A percentile compares a stretch with the other conserved stretches of the same genome.
Conservation (phyloP, 495 filamentous ascomycete species). For the Neurospora cerealis region DNA sequence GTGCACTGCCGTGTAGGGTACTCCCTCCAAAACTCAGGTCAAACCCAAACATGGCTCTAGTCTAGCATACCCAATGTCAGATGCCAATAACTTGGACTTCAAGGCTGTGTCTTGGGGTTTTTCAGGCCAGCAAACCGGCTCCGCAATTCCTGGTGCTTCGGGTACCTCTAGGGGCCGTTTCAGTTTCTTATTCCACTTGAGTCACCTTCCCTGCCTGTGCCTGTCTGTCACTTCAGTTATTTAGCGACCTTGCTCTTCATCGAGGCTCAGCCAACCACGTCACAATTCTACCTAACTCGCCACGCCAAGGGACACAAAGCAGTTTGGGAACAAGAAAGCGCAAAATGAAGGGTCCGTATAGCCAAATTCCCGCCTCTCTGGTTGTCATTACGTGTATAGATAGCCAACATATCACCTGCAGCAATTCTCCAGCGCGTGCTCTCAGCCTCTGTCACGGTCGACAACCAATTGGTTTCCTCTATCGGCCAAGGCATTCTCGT, state of each 20-base stretch:
- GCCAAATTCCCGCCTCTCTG: neutral
- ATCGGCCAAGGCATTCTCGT: conserved; percentile 88
- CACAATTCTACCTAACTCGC: neutral
- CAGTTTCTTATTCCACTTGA: neutral
- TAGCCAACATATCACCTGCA: conserved; percentile 24
- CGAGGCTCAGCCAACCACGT: neutral
- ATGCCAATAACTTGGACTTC: neutral
- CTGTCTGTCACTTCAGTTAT: neutral
- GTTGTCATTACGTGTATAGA: conserved; percentile 2
- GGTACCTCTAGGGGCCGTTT: neutral
- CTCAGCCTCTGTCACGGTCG: conserved; percentile 97
- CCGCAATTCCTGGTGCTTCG: neutral
- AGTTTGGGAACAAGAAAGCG: neutral
- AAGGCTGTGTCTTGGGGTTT: neutral
- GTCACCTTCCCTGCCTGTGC: neutral
- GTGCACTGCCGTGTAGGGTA: neutral
- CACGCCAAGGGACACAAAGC: neutral
- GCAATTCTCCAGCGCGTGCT: conserved; percentile 91
- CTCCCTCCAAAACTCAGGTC: neutral
- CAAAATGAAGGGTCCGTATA: conserved; percentile 21
- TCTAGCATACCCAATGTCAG: neutral
- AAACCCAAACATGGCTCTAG: neutral
- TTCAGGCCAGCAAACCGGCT: neutral
- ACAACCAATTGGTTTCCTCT: conserved; percentile 75
- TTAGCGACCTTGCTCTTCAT: neutral